A percentile compares a stretch with the other conserved stretches of the same genome.
Conservation (phyloP, 129 eudicot genomes). For the Rutidosis leptorrhynchoides region DNA sequence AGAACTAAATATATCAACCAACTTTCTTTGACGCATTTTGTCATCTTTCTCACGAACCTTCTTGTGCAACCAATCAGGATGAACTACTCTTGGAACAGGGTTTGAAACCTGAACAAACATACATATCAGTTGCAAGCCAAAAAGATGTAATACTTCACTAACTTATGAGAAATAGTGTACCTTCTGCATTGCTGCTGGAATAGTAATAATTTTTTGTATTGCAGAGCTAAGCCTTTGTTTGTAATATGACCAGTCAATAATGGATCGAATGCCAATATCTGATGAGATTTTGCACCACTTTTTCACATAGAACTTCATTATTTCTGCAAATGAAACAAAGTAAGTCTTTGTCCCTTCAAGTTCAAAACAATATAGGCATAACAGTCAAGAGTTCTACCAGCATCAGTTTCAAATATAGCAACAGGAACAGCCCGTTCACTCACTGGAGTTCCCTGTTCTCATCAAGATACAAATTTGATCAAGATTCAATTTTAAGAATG, state of each 20-base stretch:
- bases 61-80: conserved; percentile 99
- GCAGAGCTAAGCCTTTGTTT: conserved; percentile 96
- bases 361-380: conserved; percentile 4
- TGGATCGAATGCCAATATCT: conserved; percentile 86
- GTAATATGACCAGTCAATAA: conserved; percentile 98
- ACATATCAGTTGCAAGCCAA: conserved; percentile 17
- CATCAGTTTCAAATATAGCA: conserved; percentile 91
- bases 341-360: conserved; percentile 14
- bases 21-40: conserved; percentile 81
- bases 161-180: conserved; percentile 34
- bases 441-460: conserved; percentile 90
- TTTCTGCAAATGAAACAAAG: conserved; percentile 51
- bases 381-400: conserved; percentile 48
- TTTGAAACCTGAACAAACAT: conserved; percentile 66
- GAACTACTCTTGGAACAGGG: conserved; percentile 97
- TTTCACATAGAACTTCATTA: conserved; percentile 76
- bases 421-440: conserved; percentile 99
- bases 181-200: conserved; percentile 99
- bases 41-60: conserved; percentile 95
- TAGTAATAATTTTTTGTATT: conserved; percentile 88
- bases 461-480: conserved; percentile 23
- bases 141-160: conserved; percentile 16
- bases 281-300: conserved; percentile 99
- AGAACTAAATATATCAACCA: conserved; percentile 61
- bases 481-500: conserved; percentile 1